phyloP scores from a whole-genome alignment of 192 early-diverging fungal genomes.

The Oehlia diaphana region DNA sequence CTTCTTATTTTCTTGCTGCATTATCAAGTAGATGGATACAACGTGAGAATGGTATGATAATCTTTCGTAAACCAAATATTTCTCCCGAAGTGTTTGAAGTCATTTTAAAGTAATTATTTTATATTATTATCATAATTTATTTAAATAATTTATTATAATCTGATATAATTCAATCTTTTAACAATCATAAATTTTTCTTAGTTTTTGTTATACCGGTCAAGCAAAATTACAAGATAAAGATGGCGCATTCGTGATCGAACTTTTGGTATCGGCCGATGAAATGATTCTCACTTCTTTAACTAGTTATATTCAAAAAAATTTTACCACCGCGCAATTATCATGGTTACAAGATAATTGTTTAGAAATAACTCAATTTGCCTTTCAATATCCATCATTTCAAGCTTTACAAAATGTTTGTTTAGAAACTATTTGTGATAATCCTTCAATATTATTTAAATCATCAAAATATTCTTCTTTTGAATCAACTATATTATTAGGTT shows the following conservation, averaged over 20 bases:
- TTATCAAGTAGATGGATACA: not conserved
- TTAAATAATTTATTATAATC: not conserved
- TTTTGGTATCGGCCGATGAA: not conserved
- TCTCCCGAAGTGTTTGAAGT: constrained; percentile 3
- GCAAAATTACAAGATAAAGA: not conserved
- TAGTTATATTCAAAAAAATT: constrained; percentile 2
- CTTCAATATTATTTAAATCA: constrained; percentile 3
- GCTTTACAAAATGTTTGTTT: not conserved
- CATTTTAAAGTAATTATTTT: not conserved
- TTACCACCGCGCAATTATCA: not conserved
- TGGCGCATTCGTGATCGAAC: not conserved
- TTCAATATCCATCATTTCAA: not conserved
- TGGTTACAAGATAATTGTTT: constrained; percentile 4
- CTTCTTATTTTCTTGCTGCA: not conserved
- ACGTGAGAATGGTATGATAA: not conserved
- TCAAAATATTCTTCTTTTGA: not conserved
- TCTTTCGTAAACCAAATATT: constrained; percentile 6
- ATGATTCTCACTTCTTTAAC: not conserved
- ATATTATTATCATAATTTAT: not conserved
- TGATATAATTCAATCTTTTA: not conserved
- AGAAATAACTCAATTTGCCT: not conserved
- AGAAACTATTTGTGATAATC: constrained; percentile 5
- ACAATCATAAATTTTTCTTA: too few species aligned
- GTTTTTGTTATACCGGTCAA: not conserved
- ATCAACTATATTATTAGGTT: not conserved